These are phyloP conservation scores for Candida parachauliodes DNA, from an alignment of 805 yeast genomes.

Conservation along the genomic window DNA sequence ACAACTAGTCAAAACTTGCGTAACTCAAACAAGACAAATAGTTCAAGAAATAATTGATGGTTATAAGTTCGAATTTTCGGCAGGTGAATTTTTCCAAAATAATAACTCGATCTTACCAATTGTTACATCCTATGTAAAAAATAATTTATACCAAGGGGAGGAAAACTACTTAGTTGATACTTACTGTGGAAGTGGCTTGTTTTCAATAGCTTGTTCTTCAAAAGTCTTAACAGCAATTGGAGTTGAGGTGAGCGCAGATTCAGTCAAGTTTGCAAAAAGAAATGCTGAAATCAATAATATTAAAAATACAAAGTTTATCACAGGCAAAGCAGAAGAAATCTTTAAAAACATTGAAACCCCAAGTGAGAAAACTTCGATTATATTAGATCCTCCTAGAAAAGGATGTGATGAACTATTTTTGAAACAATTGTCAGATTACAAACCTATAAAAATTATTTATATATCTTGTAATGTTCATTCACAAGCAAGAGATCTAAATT, in stretches of 20 bases:
- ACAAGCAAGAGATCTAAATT: constrained; percentile 91
- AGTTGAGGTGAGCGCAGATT: constrained; percentile 89
- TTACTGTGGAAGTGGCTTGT: constrained; percentile 93
- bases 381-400: constrained; percentile 95
- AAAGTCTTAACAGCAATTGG: constrained; percentile 86
- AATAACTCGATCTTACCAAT: constrained; percentile 85
- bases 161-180: constrained; percentile 80
- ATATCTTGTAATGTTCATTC: constrained; percentile 97
- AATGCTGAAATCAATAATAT: constrained; percentile 78
- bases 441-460: constrained; percentile 86
- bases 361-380: constrained; percentile 73
- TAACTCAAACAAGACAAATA: constrained; percentile 71
- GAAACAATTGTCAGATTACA: constrained; percentile 77
- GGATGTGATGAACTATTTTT: constrained; percentile 91
- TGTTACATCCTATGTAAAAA: constrained; percentile 77
- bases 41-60: constrained; percentile 77
- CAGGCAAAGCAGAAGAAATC: constrained; percentile 89
- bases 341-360: constrained; percentile 79
- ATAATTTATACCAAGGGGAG: constrained; percentile 48
- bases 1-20: constrained; percentile 61
- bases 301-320: constrained; percentile 75
- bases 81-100: constrained; percentile 96
- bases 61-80: constrained; percentile 78
- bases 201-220: constrained; percentile 79
- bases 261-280: constrained; percentile 79